phyloP scores from a whole-genome alignment of 192 early-diverging fungal genomes.

The Piromyces finnis region DNA sequence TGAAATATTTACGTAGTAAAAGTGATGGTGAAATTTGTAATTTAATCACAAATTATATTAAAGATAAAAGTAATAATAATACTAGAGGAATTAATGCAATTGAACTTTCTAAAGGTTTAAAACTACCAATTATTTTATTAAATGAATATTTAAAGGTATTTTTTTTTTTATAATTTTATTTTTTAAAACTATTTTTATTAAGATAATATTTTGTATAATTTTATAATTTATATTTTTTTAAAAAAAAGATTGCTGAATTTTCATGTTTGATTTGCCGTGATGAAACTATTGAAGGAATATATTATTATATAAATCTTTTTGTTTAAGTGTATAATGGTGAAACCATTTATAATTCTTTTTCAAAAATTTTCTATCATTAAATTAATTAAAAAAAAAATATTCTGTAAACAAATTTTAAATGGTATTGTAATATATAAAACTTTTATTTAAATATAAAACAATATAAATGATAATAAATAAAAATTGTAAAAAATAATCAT shows the following conservation, averaged over 20 bases:
- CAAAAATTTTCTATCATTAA: too few relatives aligned
- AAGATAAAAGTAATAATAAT: background rate
- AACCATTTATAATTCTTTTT: too few relatives aligned
- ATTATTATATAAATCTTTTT: constrained; percentile 65
- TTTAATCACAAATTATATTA: background rate
- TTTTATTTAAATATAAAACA: too few relatives aligned
- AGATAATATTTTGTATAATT: constrained; percentile 11
- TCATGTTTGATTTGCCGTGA: constrained; percentile 70
- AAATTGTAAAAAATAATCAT: too few relatives aligned
- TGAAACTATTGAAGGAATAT: constrained; percentile 64
- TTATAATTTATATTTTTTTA: constrained; percentile 13
- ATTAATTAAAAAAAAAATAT: too few relatives aligned
- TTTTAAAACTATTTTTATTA: too few relatives aligned
- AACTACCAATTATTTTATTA: background rate
- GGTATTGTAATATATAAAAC: too few relatives aligned
- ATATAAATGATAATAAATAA: too few relatives aligned
- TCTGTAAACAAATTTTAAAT: too few relatives aligned
- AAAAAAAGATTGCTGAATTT: constrained; percentile 54
- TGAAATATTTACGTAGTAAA: background rate
- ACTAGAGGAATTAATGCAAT: background rate
- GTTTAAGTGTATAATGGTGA: too few relatives aligned
- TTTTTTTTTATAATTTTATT: background rate
- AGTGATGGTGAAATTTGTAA: background rate
- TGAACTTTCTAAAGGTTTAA: background rate
- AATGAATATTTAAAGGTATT: background rate